Evolutionary conservation across 2,329 filamentous ascomycete species (phyloP).

Genomic region (Sporothrix inflata): DNA sequence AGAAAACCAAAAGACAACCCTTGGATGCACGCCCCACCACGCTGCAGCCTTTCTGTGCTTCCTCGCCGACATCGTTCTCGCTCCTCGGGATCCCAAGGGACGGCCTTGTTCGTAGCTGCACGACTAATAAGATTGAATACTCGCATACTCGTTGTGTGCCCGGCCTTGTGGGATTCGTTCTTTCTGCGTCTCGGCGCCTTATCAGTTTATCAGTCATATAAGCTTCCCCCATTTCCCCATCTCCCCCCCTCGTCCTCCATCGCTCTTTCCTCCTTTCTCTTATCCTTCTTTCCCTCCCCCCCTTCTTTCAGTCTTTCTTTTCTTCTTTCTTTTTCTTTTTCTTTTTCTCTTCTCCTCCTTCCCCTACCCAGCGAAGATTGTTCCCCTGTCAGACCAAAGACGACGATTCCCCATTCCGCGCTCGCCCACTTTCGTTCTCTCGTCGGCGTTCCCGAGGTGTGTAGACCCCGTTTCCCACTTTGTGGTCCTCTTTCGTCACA

Average conservation of each 20-base stretch:
- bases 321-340: background rate
- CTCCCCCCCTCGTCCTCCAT: background rate
- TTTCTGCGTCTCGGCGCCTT: background rate
- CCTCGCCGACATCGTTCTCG: conserved; percentile 19
- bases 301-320: background rate
- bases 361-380: background rate
- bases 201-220: conserved; percentile 29
- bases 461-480: conserved; percentile 5
- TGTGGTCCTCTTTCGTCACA: conserved; percentile 3
- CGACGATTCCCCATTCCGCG: conserved; percentile 7
- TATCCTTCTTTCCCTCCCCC: background rate
- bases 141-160: background rate
- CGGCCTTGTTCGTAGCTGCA: conserved; percentile 3
- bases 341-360: background rate
- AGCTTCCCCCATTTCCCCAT: conserved; percentile 21
- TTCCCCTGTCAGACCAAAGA: background rate
- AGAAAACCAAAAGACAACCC: background rate
- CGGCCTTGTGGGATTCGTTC: background rate
- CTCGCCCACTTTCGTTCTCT: background rate
- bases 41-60: conserved; percentile 26
- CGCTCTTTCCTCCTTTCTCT: background rate
- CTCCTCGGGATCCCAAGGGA: conserved; percentile 6
- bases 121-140: conserved; percentile 25
- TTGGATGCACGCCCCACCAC: conserved; percentile 4
- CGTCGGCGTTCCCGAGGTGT: conserved; percentile 25